Conservation (phyloP, 495 filamentous ascomycete species). For the Aspergillus kassunensis region DNA sequence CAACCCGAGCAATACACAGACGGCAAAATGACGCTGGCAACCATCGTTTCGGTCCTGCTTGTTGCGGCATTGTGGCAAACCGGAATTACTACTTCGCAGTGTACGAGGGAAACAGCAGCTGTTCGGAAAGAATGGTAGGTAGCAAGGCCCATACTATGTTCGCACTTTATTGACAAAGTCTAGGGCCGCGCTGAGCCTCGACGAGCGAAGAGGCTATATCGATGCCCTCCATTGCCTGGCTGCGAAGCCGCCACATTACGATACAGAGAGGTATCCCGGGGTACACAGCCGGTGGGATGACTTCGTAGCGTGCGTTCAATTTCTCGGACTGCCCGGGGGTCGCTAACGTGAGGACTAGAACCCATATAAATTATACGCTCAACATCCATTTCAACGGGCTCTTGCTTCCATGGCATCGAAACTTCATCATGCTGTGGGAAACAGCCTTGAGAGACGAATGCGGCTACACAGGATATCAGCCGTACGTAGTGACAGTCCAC, state of each 20-base stretch:
- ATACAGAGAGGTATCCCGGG: conserved; percentile 42
- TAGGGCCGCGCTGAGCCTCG: conserved; percentile 25
- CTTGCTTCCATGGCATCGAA: conserved; percentile 67
- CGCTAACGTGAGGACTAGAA: conserved; percentile 27
- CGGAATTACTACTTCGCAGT: too few relatives aligned
- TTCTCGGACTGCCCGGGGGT: conserved; percentile 1
- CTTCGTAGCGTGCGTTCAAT: conserved; percentile 49
- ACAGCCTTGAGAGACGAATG: conserved; percentile 63
- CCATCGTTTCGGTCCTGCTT: too few relatives aligned
- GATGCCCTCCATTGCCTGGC: conserved; percentile 46
- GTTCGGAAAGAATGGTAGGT: too few relatives aligned
- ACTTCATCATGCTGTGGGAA: conserved; percentile 58
- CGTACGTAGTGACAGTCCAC: background rate
- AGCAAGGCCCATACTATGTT: too few relatives aligned
- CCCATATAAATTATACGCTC: conserved; percentile 47
- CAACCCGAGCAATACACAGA: too few relatives aligned
- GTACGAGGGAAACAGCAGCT: too few relatives aligned
- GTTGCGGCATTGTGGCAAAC: too few relatives aligned
- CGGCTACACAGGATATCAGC: conserved; percentile 41
- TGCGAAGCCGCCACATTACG: conserved; percentile 36
- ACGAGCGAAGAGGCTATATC: conserved; percentile 43
- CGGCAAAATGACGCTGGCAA: too few relatives aligned
- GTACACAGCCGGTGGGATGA: conserved; percentile 50
- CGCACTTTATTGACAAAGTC: too few relatives aligned
- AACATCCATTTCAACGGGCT: conserved; percentile 30